Evolutionary conservation across 768 basidiomycete genomes (phyloP).

Genomic region (Termitomyces bulborhizus): DNA sequence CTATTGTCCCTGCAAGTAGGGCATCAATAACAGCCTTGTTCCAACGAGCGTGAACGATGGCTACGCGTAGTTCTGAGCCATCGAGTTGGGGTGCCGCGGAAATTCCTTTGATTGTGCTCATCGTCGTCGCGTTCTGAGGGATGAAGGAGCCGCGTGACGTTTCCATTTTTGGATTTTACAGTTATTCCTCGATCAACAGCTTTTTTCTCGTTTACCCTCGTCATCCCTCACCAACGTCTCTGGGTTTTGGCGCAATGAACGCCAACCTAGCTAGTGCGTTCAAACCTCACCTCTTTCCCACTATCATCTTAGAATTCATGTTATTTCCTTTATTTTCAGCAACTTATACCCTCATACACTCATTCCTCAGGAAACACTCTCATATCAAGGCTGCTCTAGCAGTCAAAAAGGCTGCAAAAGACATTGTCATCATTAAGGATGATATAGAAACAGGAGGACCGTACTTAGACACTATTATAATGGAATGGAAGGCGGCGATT

Average conservation of each 20-base stretch:
- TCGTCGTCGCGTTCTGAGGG: slow-evolving; percentile 19
- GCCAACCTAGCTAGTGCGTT: slow-evolving; percentile 46
- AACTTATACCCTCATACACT: slow-evolving; percentile 71
- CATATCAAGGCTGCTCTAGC: slow-evolving; percentile 70
- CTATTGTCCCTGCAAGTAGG: slow-evolving; percentile 72
- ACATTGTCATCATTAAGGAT: slow-evolving; percentile 55
- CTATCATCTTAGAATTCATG: neutral
- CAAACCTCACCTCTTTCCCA: neutral
- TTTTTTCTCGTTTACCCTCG: slow-evolving; percentile 3
- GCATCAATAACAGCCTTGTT: slow-evolving; percentile 85
- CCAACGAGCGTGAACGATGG: slow-evolving; percentile 96
- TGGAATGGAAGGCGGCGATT: slow-evolving; percentile 47
- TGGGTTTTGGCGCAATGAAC: slow-evolving; percentile 32
- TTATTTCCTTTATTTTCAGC: slow-evolving; percentile 30
- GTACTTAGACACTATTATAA: slow-evolving; percentile 59
- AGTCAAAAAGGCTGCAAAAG: slow-evolving; percentile 68
- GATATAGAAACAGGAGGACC: slow-evolving; percentile 40
- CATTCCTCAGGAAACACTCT: slow-evolving; percentile 60
- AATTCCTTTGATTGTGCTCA: slow-evolving; percentile 76
- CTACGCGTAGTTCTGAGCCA: slow-evolving; percentile 76
- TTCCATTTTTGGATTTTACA: neutral
- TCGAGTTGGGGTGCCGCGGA: slow-evolving; percentile 61
- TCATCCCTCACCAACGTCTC: neutral
- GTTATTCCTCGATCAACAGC: neutral
- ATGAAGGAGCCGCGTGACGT: slow-evolving; percentile 3